Evolutionary conservation across 1,139 yeast species (phyloP), one percentile per base, ranked within the genome.

Genomic region (Diutina siamensis): DNA sequence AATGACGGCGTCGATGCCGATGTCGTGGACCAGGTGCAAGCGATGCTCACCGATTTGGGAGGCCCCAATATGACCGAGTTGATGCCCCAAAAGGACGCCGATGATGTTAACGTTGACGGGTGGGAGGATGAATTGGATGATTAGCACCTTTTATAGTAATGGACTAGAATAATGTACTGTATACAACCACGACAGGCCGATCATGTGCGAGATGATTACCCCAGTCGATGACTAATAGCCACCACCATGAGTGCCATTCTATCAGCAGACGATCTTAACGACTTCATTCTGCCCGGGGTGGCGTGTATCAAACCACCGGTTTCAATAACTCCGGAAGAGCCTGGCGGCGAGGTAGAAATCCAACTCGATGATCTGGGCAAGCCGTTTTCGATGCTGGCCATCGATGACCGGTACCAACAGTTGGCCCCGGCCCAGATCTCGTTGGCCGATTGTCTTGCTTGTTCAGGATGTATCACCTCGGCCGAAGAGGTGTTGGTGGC

Each of bases 381-480:
- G 35, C 84, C 88, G 13, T 60, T 80, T 5, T 94, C 86, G 55
- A 84, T 84, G 4, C 74, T 81, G 3, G 62, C 63, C 50, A 68
- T 71, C 44, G 85, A 82, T 51, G 82, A 80, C 7, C 63, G 67
- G 19, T 64, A 70, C 15, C 56, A 61, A 21, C 68, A 68, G 41
- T 68, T 88, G 8, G 74, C 82, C 34, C 83, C 89, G 44, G 98
- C 97, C 0, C 92, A 85, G 54, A 92, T 92, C 46, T 83, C 94
- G 2, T 64, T 92, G 42, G 80, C 89, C 9, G 99, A 92, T 66
- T 92, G 99, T 62, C 68, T 92, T 46, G 98, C 98, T 0, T 92
- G 99, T 57, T 81, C 95, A 3, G 99, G 99, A 1, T 92, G 99
- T 61, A 88, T 92, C 50, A 92, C 98, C 0, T 85, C 95, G 10